These are phyloP conservation scores for Luzula sylvatica DNA, from an alignment of 176 grass and related monocot species.

Conservation along the genomic window DNA sequence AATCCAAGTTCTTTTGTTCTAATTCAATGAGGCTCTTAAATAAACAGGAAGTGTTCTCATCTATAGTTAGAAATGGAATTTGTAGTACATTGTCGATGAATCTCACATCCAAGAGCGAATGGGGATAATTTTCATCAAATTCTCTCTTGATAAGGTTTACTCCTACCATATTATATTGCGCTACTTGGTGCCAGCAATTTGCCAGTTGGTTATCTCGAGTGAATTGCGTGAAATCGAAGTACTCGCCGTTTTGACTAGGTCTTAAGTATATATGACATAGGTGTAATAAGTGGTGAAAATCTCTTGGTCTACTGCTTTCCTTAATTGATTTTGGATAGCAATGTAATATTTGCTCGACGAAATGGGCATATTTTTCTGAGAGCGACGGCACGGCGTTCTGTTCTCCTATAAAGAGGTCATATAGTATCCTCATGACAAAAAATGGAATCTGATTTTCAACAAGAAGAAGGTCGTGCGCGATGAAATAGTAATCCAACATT, in stretches of 20 bases:
- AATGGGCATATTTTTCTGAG: not conserved
- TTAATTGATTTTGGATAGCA: not conserved
- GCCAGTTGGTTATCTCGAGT: too few relatives aligned
- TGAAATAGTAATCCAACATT: not conserved
- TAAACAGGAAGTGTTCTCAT: not conserved
- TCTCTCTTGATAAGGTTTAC: not conserved
- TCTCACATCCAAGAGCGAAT: not conserved
- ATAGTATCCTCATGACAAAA: not conserved
- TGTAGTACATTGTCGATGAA: not conserved
- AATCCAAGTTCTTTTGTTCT: not conserved
- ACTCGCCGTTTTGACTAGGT: not conserved
- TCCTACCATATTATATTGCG: too few relatives aligned
- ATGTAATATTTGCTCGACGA: not conserved
- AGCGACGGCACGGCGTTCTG: not conserved
- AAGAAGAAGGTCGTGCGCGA: not conserved
- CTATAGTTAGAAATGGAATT: not conserved
- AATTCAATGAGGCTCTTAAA: not conserved
- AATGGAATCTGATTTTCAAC: not conserved
- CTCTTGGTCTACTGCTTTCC: not conserved
- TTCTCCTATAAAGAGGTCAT: not conserved
- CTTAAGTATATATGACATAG: conserved; percentile 6
- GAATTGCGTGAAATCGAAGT: too few relatives aligned
- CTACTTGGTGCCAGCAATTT: too few relatives aligned
- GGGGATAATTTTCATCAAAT: not conserved
- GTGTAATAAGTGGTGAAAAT: conserved; percentile 8